phyloP scores from a whole-genome alignment of 129 eudicot genomes.

The Gnaphalium uliginosum region DNA sequence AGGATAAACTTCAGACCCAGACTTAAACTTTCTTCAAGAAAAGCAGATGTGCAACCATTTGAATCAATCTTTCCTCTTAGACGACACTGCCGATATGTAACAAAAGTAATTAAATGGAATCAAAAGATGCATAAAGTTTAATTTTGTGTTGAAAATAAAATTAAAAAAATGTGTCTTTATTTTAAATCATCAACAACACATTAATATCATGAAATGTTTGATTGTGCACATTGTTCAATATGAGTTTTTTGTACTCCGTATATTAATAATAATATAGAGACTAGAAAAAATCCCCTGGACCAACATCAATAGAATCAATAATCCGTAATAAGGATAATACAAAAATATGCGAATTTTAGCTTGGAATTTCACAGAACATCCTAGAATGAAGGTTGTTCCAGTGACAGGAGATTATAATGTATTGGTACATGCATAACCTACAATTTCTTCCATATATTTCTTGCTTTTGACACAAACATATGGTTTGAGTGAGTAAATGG shows the following conservation, averaged over 20 bases:
- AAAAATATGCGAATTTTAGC: too few relatives aligned
- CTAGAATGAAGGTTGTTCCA: too few relatives aligned
- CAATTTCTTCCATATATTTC: too few relatives aligned
- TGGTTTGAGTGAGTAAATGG: not conserved
- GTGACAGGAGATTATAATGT: too few relatives aligned
- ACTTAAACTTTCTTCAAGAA: conserved; percentile 73
- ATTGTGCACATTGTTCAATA: not conserved
- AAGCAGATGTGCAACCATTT: conserved; percentile 73
- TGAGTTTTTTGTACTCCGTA: too few relatives aligned
- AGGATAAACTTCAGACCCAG: conserved; percentile 81
- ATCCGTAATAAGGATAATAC: too few relatives aligned
- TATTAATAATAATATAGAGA: too few relatives aligned
- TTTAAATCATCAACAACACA: not conserved
- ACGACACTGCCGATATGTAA: conserved; percentile 54
- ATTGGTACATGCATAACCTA: not conserved
- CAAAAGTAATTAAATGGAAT: not conserved
- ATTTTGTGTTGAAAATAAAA: too few relatives aligned
- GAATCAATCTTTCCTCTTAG: conserved; percentile 91
- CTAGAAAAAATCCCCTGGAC: too few relatives aligned
- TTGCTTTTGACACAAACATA: not conserved
- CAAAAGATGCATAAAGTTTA: not conserved
- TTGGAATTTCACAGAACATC: too few relatives aligned
- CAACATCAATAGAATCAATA: too few relatives aligned
- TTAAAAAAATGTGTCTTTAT: not conserved
- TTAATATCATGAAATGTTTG: not conserved